These are phyloP conservation scores for Crassisporium funariophilum DNA, from an alignment of 768 basidiomycete species.

Conservation along the genomic window DNA sequence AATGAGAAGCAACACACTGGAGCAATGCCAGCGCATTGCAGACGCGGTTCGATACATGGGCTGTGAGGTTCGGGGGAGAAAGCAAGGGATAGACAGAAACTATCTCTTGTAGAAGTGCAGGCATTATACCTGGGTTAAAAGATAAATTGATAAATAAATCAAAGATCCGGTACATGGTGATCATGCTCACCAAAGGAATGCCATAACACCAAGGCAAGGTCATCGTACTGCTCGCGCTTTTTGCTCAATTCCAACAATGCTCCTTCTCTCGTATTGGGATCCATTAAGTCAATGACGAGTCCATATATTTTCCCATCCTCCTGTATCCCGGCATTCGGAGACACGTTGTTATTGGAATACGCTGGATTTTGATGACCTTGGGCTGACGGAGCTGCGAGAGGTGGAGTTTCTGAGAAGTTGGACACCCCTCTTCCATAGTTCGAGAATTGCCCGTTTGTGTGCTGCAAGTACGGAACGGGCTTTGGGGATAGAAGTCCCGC, in stretches of 20 bases:
- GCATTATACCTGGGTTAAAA: constrained; percentile 82
- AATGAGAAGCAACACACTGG: constrained; percentile 97
- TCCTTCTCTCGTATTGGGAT: constrained; percentile 80
- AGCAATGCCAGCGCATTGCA: constrained; percentile 98
- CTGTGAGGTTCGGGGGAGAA: constrained; percentile 93
- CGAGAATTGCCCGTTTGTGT: constrained; percentile 54
- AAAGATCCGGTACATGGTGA: constrained; percentile 8
- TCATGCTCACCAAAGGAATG: constrained; percentile 84
- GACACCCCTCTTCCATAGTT: constrained; percentile 57
- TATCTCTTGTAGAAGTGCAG: constrained; percentile 94
- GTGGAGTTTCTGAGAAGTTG: constrained; percentile 65
- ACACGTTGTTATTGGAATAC: constrained; percentile 19
- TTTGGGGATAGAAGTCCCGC: constrained; percentile 66
- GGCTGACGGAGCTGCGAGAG: constrained; percentile 44
- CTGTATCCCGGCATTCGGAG: constrained; percentile 34
- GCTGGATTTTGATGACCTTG: constrained; percentile 18
- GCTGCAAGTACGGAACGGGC: constrained; percentile 63
- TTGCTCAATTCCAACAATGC: constrained; percentile 96
- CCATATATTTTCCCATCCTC: constrained; percentile 81
- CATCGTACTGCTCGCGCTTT: constrained; percentile 98
- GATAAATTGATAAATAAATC: constrained; percentile 1
- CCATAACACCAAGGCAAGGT: constrained; percentile 96
- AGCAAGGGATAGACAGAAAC: constrained; percentile 97
- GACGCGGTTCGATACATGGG: constrained; percentile 96
- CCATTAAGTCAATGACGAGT: constrained; percentile 86